Evolutionary conservation across 257 asterid genomes (phyloP), one percentile per base, ranked within the genome.

Genomic region (Gentiana dahurica): DNA sequence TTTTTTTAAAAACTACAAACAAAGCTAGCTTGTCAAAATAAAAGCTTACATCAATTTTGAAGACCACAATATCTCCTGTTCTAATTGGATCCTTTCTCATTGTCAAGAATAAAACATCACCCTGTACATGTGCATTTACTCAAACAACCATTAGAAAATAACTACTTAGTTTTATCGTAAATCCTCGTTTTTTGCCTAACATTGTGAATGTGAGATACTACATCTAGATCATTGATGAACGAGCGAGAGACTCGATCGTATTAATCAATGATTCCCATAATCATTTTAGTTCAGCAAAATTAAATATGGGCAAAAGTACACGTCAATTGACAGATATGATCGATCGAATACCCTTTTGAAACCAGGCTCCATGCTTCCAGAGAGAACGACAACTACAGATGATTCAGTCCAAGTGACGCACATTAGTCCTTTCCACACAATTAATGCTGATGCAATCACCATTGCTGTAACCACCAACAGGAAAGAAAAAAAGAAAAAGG

Each of bases 321-420:
- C 15, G 8, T 12, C n/a, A n/a, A n/a, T n/a, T 59, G 12, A 12
- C 34, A 36, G 7, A 8, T 1, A 11, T 5, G 7, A 34, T 24
- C 24, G 24, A 24, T 24, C 24, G 34, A 10, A 45, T 63, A 83
- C 94, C 81, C 85, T 81, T 55, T 64, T 58, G 63, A 85, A 80
- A 34, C 86, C 95, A 50, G 92, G 95, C 67, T 85, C 95, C 95
- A 85, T 85, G 81, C 95, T 85, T 67, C 60, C 95, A 4, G 89
- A 65, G 61, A 85, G 81, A 59, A 85, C 95, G 3, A 85, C 95
- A 35, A 82, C 92, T 50, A 82, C 75, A 6, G 92, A 92, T 24
- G 92, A 82, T 77, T 85, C 89, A 50, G 76, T 72, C 61, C 95
- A 89, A 53, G 89, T 78, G 45, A 80, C 5, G 60, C 77, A 74